Evolutionary conservation across 352 stramenopile species (phyloP), one percentile per base, ranked within the genome.

Genomic region (Discostella stelligera): DNA sequence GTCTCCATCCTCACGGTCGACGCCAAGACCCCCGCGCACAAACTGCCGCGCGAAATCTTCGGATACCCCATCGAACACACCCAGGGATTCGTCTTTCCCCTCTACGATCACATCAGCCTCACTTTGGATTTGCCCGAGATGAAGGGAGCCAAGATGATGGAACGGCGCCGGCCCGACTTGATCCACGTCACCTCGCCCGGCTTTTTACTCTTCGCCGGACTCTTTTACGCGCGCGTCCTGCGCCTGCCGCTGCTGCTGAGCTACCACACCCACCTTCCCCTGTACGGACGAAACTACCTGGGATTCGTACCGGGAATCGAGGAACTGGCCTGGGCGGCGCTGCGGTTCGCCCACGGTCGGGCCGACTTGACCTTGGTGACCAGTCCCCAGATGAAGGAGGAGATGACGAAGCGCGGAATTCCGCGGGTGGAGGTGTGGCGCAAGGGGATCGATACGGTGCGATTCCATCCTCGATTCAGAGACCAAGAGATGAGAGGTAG

Each of bases 261-360:
- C 52, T 96, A 96, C 71, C 93, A 96, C 77, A 96, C 93, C 5
- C 90, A 96, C 74, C 78, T 96, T 0, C 88, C 92, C 5, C 64
- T 88, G 8, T 96, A 96, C 74, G 89, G 77, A 2, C 68, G 88
- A 11, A 86, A 89, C 53, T 92, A 94, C 71, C 48, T 93, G 6
- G 63, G 71, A 2, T 94, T 87, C 61, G 73, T 95, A 4, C 90
- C 89, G 13, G 66, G 82, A 9, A 81, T 90, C 60, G 84, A 94
- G 74, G 70, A 89, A 46, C 63, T 93, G 23, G 78, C 79, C 10
- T 94, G 90, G 88, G 71, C 71, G 10, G 30, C 88, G 6, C 56
- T 96, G 8, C 77, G 87, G 21, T 88, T 84, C 53, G 82, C 77
- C 5, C 92, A 95, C 63, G 75, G 71, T 53, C 64, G 81, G 21